Evolutionary conservation across 768 basidiomycete genomes (phyloP).

Genomic region (Phlegmacium glaucopus): DNA sequence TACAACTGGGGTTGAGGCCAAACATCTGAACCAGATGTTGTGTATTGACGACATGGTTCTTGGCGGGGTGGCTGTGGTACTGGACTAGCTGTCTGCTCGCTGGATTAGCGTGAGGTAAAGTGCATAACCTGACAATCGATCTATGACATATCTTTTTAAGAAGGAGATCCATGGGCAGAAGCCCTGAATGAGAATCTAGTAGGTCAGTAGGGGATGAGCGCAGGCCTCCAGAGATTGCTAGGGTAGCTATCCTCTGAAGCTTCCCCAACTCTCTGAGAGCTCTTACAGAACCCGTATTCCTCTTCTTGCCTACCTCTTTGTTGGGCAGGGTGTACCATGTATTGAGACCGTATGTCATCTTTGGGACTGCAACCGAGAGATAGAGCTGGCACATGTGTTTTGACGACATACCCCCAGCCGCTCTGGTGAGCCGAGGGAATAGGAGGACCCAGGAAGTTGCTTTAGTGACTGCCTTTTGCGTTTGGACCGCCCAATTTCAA

Average conservation of each 20-base stretch:
- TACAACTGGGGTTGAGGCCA: conserved; percentile 2
- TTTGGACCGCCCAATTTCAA: conserved; percentile 11
- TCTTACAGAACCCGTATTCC: conserved; percentile 2
- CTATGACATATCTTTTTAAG: not conserved
- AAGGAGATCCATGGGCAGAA: conserved; percentile 2
- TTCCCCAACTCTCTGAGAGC: conserved; percentile 3
- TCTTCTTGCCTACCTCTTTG: not conserved
- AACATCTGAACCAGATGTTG: not conserved
- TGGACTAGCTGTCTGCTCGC: not conserved
- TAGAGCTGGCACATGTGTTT: conserved; percentile 14
- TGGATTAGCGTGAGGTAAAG: not conserved
- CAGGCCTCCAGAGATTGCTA: conserved; percentile 12
- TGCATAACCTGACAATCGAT: not conserved
- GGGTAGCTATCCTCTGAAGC: too few relatives aligned
- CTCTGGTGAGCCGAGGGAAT: not conserved
- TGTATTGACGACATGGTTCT: not conserved
- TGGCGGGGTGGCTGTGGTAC: not conserved
- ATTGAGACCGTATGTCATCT: conserved; percentile 18
- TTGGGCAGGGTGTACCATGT: conserved; percentile 19
- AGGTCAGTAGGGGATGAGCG: conserved; percentile 10
- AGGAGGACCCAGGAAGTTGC: conserved; percentile 1
- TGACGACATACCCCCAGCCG: conserved; percentile 4
- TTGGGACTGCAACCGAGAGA: conserved; percentile 15
- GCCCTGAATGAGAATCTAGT: conserved; percentile 12
- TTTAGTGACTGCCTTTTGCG: conserved; percentile 3